Base-by-base conservation (phyloP, 768 basidiomycete species). In the Suillus brevipes region DNA sequence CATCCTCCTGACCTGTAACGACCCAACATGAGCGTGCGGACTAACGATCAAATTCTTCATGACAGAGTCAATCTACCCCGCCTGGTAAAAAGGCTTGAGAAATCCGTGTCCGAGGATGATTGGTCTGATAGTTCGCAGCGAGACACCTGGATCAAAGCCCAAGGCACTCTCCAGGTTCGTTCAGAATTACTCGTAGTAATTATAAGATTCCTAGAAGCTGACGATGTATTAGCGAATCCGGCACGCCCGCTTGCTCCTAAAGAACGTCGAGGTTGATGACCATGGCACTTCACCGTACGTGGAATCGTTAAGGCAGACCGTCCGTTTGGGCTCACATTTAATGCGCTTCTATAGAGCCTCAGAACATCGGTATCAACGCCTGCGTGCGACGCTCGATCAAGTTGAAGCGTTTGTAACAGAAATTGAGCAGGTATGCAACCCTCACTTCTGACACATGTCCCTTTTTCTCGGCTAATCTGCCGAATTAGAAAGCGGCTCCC, bases 1-100 rank as follows among this genome's bases (percentile, higher is more conserved):
- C 68, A 10, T 42, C 59, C 34, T 63, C 63, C 53, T 53, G 18
- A 56, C n/a, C 37, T 63, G 8, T 63, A 63, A 61, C 53, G 34
- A 59, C 28, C 60, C 6, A 64, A 43, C 64, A 76, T 76, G 75
- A 64, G n/a, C 34, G 31, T 62, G 28, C 75, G 71, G 18, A 75
- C 73, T 42, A 64, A 69, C 64, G 76, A 76, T 52, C 73, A 76
- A 64, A 64, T 65, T 20, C 64, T 70, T 43, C 90, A 90, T 64
- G 88, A 92, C 77, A 83, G 85, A 68, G 84, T 92, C 14, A 92
- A 92, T 74, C 79, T 92, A 10, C 76, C 77, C 12, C 82, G 89
- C 58, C 81, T 92, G 8, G 74, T 92, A 6, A 80, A 82, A 52
- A 74, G 86, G 63, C 81, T 93, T 0, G 89, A 92, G 64, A 85